These are phyloP conservation scores for Nakazawaea anatomiae DNA, from an alignment of 805 yeast species.

Conservation along the genomic window DNA sequence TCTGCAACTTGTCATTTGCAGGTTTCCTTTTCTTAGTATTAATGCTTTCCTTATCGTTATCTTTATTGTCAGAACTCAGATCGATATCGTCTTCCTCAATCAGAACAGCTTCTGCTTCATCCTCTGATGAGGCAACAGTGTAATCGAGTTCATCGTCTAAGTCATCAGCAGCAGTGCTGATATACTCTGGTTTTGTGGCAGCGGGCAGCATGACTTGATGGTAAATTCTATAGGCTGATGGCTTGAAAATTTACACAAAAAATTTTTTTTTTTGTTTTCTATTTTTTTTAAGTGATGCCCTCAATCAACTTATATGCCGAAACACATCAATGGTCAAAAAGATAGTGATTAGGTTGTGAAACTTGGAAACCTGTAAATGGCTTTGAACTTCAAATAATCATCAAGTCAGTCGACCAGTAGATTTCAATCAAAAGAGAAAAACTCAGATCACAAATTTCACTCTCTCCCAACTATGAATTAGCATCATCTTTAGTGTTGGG, in stretches of 20 bases:
- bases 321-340: no score
- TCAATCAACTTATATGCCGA: no score
- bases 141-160: conserved; percentile 75
- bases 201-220: background rate
- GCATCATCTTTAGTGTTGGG: no score
- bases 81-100: conserved; percentile 21
- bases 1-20: conserved; percentile 41
- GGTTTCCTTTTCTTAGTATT: conserved; percentile 21
- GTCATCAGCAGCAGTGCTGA: conserved; percentile 49
- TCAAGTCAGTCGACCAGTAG: no score
- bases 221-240: background rate
- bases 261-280: no score
- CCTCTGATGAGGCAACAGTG: conserved; percentile 35
- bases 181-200: background rate
- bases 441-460: no score
- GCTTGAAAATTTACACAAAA: background rate
- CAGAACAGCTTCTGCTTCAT: conserved; percentile 31
- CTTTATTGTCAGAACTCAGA: conserved; percentile 10
- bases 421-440: no score
- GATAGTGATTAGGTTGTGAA: no score
- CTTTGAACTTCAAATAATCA: no score
- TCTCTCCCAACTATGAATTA: no score
- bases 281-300: no score
- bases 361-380: no score
- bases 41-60: background rate